Percentiles rank a stretch among this genome's conserved stretches.
phyloP scores from a whole-genome alignment of 2,329 filamentous ascomycete genomes.

The Zymoseptoria pseudotritici region DNA sequence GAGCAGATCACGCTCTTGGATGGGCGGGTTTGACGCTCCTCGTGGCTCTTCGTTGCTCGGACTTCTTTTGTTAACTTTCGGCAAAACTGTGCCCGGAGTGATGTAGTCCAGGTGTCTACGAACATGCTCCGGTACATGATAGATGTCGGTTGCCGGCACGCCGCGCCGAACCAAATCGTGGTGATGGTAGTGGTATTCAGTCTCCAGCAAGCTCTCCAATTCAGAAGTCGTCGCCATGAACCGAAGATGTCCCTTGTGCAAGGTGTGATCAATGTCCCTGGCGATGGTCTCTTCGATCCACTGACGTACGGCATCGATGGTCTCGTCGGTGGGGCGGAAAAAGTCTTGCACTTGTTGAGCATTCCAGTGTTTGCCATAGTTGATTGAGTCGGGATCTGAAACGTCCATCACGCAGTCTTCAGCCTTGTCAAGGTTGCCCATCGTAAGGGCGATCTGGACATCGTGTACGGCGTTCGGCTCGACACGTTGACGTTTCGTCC shows the following conservation, averaged over 20 bases:
- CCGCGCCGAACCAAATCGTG: constrained; percentile 44
- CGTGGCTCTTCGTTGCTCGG: constrained; percentile 4
- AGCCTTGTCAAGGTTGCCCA: constrained; percentile 19
- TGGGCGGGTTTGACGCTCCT: constrained; percentile 16
- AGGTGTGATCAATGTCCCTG: constrained; percentile 29
- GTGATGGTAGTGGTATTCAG: constrained; percentile 54
- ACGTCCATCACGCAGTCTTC: constrained; percentile 26
- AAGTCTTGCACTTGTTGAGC: constrained; percentile 23
- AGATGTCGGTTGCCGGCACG: constrained; percentile 34
- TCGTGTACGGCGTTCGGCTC: constrained; percentile 10
- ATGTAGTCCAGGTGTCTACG: constrained; percentile 49
- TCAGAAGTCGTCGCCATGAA: constrained; percentile 36
- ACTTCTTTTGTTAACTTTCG: constrained; percentile 15
- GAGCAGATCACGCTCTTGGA: constrained; percentile 12
- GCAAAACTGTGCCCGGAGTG: constrained; percentile 48
- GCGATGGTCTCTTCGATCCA: constrained; percentile 33
- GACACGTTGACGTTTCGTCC: constrained; percentile 27
- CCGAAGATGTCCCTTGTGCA: constrained; percentile 35
- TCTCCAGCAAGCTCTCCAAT: constrained; percentile 34
- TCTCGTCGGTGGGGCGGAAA: constrained; percentile 29
- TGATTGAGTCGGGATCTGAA: constrained; percentile 31
- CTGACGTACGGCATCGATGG: constrained; percentile 32
- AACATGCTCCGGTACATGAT: constrained; percentile 44
- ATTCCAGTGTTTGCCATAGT: constrained; percentile 39
- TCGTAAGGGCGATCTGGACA: constrained; percentile 20